These are phyloP conservation scores for Hypoxylon sp. DNA, from an alignment of 2,329 filamentous ascomycete genomes.

Conservation along the genomic window DNA sequence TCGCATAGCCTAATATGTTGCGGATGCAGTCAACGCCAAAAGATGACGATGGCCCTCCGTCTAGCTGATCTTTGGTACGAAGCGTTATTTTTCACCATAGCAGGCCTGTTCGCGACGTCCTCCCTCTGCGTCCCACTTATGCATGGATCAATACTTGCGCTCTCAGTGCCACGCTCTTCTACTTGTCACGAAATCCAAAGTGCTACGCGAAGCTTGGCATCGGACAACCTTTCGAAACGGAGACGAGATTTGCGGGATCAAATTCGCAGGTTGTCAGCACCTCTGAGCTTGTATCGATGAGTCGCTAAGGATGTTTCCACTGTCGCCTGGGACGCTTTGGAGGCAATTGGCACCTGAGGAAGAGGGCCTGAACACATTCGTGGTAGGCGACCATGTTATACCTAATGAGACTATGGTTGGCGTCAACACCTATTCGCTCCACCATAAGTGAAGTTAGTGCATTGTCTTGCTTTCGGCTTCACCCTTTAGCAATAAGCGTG, in stretches of 20 bases:
- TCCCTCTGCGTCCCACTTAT: background rate
- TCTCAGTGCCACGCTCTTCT: conserved; percentile 47
- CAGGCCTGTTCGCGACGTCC: conserved; percentile 22
- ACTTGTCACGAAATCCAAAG: conserved; percentile 44
- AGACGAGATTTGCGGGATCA: conserved; percentile 26
- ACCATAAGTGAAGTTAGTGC: conserved; percentile 31
- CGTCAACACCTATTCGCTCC: conserved; percentile 36
- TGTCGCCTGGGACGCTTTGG: conserved; percentile 34
- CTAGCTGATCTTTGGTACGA: conserved; percentile 39
- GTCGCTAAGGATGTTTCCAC: conserved; percentile 43
- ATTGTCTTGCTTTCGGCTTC: too few species aligned
- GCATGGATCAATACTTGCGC: background rate
- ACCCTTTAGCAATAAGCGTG: too few species aligned
- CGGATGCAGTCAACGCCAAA: conserved; percentile 20
- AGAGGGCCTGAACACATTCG: conserved; percentile 2
- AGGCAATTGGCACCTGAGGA: conserved; percentile 16
- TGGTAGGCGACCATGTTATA: conserved; percentile 38
- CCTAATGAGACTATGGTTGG: conserved; percentile 31
- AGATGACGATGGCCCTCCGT: conserved; percentile 13
- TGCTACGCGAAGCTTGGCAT: conserved; percentile 36
- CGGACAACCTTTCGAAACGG: conserved; percentile 31
- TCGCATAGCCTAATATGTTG: conserved; percentile 57
- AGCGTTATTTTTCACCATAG: conserved; percentile 37
- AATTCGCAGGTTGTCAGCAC: conserved; percentile 37
- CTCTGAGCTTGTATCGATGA: conserved; percentile 47